Conservation (phyloP, 2,329 filamentous ascomycete genomes). For the Seiridium cupressi region DNA sequence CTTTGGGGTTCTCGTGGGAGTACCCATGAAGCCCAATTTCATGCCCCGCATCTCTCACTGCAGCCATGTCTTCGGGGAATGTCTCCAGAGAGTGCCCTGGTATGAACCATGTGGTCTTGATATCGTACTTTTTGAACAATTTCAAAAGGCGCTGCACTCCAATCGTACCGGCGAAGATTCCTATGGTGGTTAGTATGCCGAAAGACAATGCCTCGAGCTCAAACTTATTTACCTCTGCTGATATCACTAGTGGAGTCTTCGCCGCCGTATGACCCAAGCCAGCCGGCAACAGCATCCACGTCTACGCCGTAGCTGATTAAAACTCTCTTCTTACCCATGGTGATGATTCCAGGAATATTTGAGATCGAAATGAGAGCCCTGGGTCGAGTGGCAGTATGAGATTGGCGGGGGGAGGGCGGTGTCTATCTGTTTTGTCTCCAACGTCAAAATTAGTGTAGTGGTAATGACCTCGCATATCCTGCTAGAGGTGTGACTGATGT, state of each 20-base stretch:
- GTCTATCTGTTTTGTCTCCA: constrained; percentile 14
- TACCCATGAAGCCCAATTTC: constrained; percentile 66
- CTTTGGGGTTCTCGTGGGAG: constrained; percentile 69
- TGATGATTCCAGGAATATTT: not conserved
- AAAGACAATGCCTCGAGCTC: too few relatives aligned
- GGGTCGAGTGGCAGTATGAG: not conserved
- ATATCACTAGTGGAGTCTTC: constrained; percentile 73
- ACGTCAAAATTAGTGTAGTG: too few relatives aligned
- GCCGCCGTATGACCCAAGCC: constrained; percentile 73
- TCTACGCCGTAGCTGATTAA: constrained; percentile 63
- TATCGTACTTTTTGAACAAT: constrained; percentile 66
- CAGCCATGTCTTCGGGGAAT: constrained; percentile 43
- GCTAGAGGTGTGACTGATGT: too few relatives aligned
- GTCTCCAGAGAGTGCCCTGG: constrained; percentile 48
- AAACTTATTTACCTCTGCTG: constrained; percentile 52
- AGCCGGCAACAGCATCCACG: constrained; percentile 72
- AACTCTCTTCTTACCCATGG: constrained; percentile 28
- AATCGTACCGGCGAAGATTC: constrained; percentile 66
- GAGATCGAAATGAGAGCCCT: not conserved
- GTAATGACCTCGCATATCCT: too few relatives aligned
- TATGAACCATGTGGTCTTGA: constrained; percentile 60
- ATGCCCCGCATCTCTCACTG: constrained; percentile 44
- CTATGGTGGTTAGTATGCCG: not conserved
- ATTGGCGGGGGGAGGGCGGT: not conserved
- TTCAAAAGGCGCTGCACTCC: constrained; percentile 66